A percentile compares a stretch with the other conserved stretches of the same genome.
Evolutionary conservation across 140 eudicot genomes (phyloP).

Genomic region (Oenanthe javanica): DNA sequence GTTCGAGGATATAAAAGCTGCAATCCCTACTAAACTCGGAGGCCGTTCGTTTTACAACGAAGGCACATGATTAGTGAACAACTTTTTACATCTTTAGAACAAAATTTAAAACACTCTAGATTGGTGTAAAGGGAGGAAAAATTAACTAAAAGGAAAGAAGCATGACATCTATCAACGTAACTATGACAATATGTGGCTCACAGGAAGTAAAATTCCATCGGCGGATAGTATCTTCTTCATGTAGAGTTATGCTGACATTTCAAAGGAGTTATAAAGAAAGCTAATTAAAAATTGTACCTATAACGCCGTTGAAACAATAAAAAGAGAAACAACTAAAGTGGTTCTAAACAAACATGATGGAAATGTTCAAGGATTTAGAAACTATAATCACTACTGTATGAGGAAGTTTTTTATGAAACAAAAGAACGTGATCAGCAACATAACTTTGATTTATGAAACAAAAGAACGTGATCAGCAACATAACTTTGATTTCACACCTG

Average conservation of each 20-base stretch:
- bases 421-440: too few relatives aligned
- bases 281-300: not conserved
- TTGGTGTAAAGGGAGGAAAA: not conserved
- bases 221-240: slow-evolving; percentile 38
- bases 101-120: too few relatives aligned
- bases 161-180: slow-evolving; percentile 61
- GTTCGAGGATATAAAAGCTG: not conserved
- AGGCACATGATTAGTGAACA: too few relatives aligned
- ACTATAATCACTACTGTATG: not conserved
- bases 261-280: not conserved
- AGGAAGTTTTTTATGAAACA: not conserved
- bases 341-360: not conserved
- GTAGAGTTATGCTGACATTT: slow-evolving; percentile 24
- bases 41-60: not conserved
- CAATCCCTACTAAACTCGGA: not conserved
- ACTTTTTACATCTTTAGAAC: not conserved
- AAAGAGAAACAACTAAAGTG: not conserved
- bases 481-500: not conserved
- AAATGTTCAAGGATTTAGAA: not conserved
- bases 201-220: slow-evolving; percentile 50
- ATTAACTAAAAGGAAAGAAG: not conserved
- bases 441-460: not conserved
- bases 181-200: slow-evolving; percentile 70
- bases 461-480: too few relatives aligned
- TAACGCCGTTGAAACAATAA: not conserved